A percentile compares a stretch with the other conserved stretches of the same genome.
phyloP scores from a whole-genome alignment of 306 rosid species.

The Mucuna pruriens region DNA sequence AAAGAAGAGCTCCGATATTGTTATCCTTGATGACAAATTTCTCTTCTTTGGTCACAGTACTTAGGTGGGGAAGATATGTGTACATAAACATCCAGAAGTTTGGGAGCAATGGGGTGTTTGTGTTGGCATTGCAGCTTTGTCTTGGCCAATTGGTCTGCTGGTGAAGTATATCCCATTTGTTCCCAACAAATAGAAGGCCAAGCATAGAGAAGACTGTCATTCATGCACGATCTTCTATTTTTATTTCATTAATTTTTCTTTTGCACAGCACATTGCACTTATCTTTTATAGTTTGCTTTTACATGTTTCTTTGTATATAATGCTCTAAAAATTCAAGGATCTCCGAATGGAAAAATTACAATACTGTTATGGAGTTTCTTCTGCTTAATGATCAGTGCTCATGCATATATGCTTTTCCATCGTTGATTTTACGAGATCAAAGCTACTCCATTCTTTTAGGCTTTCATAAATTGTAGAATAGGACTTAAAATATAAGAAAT shows the following conservation, averaged over 20 bases:
- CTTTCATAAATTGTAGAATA: no score
- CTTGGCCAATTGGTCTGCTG: constrained; percentile 10
- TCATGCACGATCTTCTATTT: not conserved
- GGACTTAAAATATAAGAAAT: no score
- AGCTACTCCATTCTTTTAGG: not conserved
- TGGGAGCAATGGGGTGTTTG: constrained; percentile 21
- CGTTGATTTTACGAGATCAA: not conserved
- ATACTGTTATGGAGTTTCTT: not conserved
- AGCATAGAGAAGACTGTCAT: not conserved
- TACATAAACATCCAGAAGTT: constrained; percentile 1
- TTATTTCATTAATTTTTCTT: not conserved
- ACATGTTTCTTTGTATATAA: not conserved
- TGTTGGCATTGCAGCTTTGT: not conserved
- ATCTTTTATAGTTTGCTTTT: not conserved
- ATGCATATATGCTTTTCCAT: not conserved
- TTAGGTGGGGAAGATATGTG: constrained; percentile 2
- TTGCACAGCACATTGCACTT: not conserved
- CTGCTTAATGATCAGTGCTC: not conserved
- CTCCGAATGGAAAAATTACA: not conserved
- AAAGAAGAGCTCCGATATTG: not conserved
- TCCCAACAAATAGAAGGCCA: not conserved
- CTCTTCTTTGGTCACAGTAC: constrained; percentile 3
- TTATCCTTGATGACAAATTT: constrained; percentile 17
- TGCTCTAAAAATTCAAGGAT: not conserved
- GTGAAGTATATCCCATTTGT: not conserved